Conservation (phyloP, 2,329 filamentous ascomycete genomes). For the Curvularia spicifera region DNA sequence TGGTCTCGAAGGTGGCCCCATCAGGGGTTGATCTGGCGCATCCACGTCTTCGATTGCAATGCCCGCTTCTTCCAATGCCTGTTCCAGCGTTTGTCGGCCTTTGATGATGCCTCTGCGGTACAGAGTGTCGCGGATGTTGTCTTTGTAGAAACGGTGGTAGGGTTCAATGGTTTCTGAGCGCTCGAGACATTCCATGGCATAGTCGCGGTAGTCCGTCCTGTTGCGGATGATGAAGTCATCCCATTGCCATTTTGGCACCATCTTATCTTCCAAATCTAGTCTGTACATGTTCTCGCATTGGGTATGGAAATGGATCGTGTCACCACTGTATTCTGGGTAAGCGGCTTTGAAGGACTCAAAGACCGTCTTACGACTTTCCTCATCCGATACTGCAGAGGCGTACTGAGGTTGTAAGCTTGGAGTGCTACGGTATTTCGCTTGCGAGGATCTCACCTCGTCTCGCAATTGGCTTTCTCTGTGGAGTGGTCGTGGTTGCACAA, state of each 20-base stretch:
- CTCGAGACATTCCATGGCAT: conserved; percentile 31
- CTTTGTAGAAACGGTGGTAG: conserved; percentile 47
- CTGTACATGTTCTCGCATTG: conserved; percentile 38
- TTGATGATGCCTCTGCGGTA: conserved; percentile 36
- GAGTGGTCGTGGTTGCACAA: no score
- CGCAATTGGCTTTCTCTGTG: no score
- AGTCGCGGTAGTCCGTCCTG: conserved; percentile 40
- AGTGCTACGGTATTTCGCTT: no score
- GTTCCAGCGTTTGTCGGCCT: conserved; percentile 24
- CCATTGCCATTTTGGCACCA: conserved; percentile 49
- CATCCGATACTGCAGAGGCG: neutral
- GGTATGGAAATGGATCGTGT: conserved; percentile 40
- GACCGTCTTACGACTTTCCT: conserved; percentile 11
- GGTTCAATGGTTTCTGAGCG: conserved; percentile 32
- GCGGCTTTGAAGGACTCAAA: conserved; percentile 39
- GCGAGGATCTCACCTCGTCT: no score
- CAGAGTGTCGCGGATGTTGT: conserved; percentile 36
- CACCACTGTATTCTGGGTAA: conserved; percentile 48
- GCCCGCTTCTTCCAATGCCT: conserved; percentile 33
- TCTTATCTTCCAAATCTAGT: conserved; percentile 39
- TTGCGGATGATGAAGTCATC: conserved; percentile 50
- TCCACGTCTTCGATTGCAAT: neutral
- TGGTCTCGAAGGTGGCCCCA: neutral
- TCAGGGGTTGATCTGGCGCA: neutral
- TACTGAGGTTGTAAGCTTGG: no score